Evolutionary conservation across 768 basidiomycete species (phyloP).

Genomic region (Terana coerulea): DNA sequence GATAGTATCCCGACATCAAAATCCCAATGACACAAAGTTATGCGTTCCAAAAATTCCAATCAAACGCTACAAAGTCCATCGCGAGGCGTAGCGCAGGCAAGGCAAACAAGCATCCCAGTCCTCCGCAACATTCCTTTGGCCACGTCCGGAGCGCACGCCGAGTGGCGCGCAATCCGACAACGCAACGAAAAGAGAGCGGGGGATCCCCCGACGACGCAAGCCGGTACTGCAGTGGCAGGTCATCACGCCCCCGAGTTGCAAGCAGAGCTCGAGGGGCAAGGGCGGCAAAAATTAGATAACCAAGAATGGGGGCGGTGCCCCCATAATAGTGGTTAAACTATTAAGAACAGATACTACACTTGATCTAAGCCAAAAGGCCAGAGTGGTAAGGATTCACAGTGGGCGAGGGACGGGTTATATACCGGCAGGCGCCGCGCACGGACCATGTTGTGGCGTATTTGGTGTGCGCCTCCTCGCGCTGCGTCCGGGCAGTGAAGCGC

Average conservation of each 20-base stretch:
- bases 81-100: too few relatives aligned
- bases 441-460: constrained; percentile 10
- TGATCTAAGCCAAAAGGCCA: constrained; percentile 74
- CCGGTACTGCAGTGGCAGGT: constrained; percentile 27
- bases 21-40: background rate
- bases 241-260: constrained; percentile 26
- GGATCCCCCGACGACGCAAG: constrained; percentile 28
- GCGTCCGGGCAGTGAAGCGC: too few relatives aligned
- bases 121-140: too few relatives aligned
- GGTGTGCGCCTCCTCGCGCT: background rate
- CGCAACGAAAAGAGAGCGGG: constrained; percentile 2
- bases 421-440: constrained; percentile 10
- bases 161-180: background rate
- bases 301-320: constrained; percentile 33
- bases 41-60: background rate
- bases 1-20: too few relatives aligned
- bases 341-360: constrained; percentile 77
- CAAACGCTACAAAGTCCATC: background rate
- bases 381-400: constrained; percentile 35
- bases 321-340: constrained; percentile 42
- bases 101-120: too few relatives aligned
- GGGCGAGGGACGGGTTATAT: constrained; percentile 9
- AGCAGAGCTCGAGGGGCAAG: constrained; percentile 24
- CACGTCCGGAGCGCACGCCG: background rate
- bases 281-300: constrained; percentile 23